Evolutionary conservation across 1,284 basidiomycete species (phyloP).

Genomic region (Irpex sp.): DNA sequence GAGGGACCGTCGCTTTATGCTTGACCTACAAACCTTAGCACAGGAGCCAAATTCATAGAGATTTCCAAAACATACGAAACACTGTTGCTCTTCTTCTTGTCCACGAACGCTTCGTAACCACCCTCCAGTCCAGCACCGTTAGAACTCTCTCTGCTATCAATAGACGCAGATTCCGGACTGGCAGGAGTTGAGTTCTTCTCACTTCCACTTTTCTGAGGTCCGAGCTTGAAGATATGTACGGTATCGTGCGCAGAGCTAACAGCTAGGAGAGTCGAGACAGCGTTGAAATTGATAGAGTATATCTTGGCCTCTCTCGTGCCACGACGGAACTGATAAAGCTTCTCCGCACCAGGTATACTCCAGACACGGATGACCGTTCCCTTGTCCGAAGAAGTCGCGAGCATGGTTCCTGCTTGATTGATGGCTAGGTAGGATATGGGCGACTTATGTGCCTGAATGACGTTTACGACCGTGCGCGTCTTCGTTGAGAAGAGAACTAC

Average conservation of each 20-base stretch:
- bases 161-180: constrained; percentile 55
- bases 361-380: constrained; percentile 98
- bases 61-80: constrained; percentile 20
- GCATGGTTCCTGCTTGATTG: constrained; percentile 84
- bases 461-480: constrained; percentile 87
- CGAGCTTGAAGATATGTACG: constrained; percentile 94
- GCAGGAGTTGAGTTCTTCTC: constrained; percentile 25
- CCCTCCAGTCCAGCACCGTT: constrained; percentile 48
- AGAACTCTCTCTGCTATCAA: constrained; percentile 59
- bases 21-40: constrained; percentile 36
- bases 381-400: constrained; percentile 94
- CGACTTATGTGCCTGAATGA: constrained; percentile 96
- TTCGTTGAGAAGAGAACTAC: constrained; percentile 93
- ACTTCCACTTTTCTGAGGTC: constrained; percentile 28
- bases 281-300: constrained; percentile 91
- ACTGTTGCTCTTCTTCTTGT: constrained; percentile 60
- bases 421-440: constrained; percentile 87
- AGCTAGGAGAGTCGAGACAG: constrained; percentile 79
- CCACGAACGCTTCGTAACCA: constrained; percentile 75
- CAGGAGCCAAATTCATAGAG: not conserved
- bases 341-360: constrained; percentile 87
- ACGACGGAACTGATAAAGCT: constrained; percentile 91
- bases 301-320: constrained; percentile 87
- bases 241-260: constrained; percentile 94
- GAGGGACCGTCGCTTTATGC: constrained; percentile 68